Base-by-base conservation (phyloP, 371 early-diverging fungal species). In the Lichtheimia corymbifera region DNA sequence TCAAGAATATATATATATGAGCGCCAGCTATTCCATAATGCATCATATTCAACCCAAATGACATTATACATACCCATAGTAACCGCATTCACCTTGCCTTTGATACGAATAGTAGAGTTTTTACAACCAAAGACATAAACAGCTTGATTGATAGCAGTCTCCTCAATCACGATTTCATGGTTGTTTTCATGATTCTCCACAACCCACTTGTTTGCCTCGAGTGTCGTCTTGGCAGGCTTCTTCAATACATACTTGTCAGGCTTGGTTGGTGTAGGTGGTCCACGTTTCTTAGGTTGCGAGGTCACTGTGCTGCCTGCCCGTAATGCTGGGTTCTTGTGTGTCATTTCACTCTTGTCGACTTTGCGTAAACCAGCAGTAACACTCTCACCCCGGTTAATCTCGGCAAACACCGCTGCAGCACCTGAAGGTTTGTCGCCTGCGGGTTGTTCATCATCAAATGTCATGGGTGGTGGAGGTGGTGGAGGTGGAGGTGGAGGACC, bases 331-430 rank as follows among this genome's bases (percentile, higher is more conserved):
- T 96, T 97, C 78, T 97, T 97, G 83, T 97, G 97, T 13, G 96
- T 96, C 97, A 96, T 97, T 71, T 97, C 89, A 56, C 85, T 85
- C 79, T 89, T 92, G 62, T 96, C 95, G 0, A 98, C 98, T 77
- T 97, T 97, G 56, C 91, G 89, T 65, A 98, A 79, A 14, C 89
- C 90, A 22, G 91, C 65, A 7, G 97, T 96, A 54, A 96, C 80
- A 27, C 64, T 73, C 42, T 79, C 79, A 50, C 94, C 97, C 58
- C 89, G 83, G 82, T 95, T 97, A 74, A 98, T 77, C 53, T 91
- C 91, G 44, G 89, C 90, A 79, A 96, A 94, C 35, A 98, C 84
- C 3, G 91, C 86, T 14, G 86, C 79, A 70, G 88, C 77, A 28
- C 81, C 85, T 9, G 70, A 59, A 1, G 67, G 61, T 41, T 53